Evolutionary conservation across 257 asterid genomes (phyloP).

Genomic region (Osmanthus fragrans): DNA sequence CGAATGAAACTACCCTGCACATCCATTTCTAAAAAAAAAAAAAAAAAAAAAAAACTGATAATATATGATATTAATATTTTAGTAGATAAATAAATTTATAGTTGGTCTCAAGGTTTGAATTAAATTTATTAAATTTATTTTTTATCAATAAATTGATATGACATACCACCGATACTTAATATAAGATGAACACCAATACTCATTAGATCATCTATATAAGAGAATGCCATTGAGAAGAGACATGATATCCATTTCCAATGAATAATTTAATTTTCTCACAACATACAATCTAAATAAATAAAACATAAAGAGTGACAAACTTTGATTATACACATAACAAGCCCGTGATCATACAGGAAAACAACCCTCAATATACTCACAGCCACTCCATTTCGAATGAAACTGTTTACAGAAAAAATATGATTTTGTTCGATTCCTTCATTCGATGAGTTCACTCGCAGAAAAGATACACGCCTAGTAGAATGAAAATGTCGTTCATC

Average conservation of each 20-base stretch:
- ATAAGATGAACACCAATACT: too few species aligned
- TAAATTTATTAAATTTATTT: too few species aligned
- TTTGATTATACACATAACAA: not conserved
- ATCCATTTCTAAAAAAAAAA: too few species aligned
- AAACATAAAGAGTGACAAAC: not conserved
- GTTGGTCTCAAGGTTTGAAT: too few species aligned
- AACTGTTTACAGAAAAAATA: not conserved
- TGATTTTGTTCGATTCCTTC: not conserved
- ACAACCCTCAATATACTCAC: not conserved
- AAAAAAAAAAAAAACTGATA: too few species aligned
- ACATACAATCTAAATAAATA: not conserved
- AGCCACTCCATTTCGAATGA: not conserved
- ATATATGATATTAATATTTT: too few species aligned
- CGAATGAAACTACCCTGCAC: too few species aligned
- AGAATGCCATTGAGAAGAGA: not conserved
- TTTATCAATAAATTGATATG: too few species aligned
- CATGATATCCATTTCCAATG: not conserved
- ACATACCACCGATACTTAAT: too few species aligned
- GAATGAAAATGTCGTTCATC: constrained; percentile 28
- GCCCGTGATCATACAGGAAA: not conserved
- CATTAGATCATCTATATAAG: too few species aligned
- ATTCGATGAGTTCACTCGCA: not conserved
- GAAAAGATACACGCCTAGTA: constrained; percentile 19
- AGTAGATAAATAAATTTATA: too few species aligned
- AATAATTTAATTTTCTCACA: not conserved